Percentiles rank a stretch among this genome's conserved stretches.
Conservation (phyloP, 129 eudicot species). For the Oenanthe sinensis region DNA sequence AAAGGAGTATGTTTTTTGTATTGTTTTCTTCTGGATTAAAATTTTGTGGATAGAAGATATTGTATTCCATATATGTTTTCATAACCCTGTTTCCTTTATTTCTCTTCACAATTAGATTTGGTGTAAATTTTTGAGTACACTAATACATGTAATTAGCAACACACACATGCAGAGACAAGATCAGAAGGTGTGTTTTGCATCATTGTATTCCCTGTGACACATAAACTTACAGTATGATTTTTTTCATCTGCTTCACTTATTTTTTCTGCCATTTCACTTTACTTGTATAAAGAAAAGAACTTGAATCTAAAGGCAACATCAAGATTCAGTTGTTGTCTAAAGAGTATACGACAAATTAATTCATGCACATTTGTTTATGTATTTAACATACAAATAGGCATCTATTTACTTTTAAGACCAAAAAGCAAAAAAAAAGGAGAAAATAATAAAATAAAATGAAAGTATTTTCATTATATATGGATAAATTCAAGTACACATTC, state of each 20-base stretch:
- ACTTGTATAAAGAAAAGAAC: no score
- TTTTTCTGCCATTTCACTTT: no score
- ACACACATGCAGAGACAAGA: not conserved
- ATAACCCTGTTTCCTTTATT: no score
- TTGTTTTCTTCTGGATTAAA: no score
- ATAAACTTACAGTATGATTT: not conserved
- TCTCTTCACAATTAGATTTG: no score
- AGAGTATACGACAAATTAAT: not conserved
- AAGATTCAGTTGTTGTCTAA: no score
- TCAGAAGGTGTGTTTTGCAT: not conserved
- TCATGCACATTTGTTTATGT: not conserved
- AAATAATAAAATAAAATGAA: not conserved
- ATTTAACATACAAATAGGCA: not conserved
- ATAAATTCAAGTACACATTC: not conserved
- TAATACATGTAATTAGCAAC: no score
- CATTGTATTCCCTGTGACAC: not conserved
- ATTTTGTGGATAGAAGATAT: no score
- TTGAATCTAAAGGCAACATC: no score
- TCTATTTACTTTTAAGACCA: not conserved
- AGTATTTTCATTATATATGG: not conserved
- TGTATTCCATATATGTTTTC: conserved; percentile 28
- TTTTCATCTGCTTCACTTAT: no score
- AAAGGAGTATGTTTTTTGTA: no score
- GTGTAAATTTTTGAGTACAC: not conserved
- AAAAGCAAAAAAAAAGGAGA: not conserved